Base-by-base conservation (phyloP, 768 basidiomycete species). In the Suillus bovinus region DNA sequence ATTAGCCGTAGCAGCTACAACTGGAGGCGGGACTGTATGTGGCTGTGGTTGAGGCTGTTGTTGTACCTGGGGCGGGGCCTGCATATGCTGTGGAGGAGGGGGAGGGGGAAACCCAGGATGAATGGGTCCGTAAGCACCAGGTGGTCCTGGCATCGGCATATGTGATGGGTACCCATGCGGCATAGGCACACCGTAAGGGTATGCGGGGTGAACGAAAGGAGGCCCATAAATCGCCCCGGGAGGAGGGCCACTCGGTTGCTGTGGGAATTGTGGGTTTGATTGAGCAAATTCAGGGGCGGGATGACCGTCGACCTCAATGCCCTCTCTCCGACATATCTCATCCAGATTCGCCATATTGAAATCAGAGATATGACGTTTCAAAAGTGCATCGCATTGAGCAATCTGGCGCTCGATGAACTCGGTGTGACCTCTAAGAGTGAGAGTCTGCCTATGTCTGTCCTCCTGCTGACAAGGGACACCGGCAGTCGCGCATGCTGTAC, bases 391-490 rank as follows among this genome's bases (percentile, higher is more conserved):
- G 69, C 91, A 93, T 65, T 91, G 89, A 1, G 83, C 79, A 55
- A 94, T 83, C 78, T 91, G 88, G 66, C 86, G 84, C 78, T 94
- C 93, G 73, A 94, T 77, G 64, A 82, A 88, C 71, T 93, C 92
- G 0, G 90, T 89, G 74, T 94, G 88, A 39, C 92, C 93, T 44
- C 93, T 82, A 2, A 89, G 90, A 56, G 91, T 93, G 69, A 94
- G 84, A 1, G 89, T 92, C 82, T 93, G 90, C 44, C 92, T 81
- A 76, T 94, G 91, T 53, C 93, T 80, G 78, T 94, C 93, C 70
- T 94, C 93, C 72, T 94, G 93, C 71, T 93, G 87, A 78, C 93
- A 94, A 47, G 82, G 74, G 0, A 88, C 89, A 67, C 88, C 88
- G 0, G 92, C 90, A 10, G 88, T 89, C 42, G 89, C 85, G 71